Evolutionary conservation across 345 rosid species (phyloP).

Genomic region (Corchorus capsularis): DNA sequence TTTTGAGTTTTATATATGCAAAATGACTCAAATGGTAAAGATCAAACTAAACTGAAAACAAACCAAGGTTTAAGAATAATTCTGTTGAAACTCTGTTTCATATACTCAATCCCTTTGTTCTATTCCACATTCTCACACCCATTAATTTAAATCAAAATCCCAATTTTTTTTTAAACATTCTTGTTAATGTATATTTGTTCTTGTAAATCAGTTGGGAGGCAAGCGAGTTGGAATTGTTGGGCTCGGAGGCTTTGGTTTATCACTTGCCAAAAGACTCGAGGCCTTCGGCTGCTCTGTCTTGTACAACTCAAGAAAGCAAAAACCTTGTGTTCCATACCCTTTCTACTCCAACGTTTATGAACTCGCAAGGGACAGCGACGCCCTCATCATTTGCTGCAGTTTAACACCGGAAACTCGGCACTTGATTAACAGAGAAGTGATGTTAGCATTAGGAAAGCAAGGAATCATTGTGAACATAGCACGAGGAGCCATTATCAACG

Average conservation of each 20-base stretch:
- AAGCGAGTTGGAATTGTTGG: slow-evolving; percentile 11
- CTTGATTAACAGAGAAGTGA: slow-evolving; percentile 48
- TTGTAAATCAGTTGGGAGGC: neutral
- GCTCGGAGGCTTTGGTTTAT: slow-evolving; percentile 5
- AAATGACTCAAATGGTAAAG: no score
- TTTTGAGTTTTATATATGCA: neutral
- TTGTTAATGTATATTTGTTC: neutral
- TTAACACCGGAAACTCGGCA: slow-evolving; percentile 50
- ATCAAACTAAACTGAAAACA: no score
- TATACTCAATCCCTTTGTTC: no score
- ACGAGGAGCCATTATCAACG: slow-evolving; percentile 52
- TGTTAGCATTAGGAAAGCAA: slow-evolving; percentile 43
- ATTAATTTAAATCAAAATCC: no score
- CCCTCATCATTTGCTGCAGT: slow-evolving; percentile 42
- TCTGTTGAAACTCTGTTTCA: neutral
- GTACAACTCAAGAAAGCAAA: slow-evolving; percentile 47
- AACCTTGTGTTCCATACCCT: slow-evolving; percentile 30
- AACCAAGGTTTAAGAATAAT: neutral
- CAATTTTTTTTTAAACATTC: neutral
- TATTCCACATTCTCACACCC: no score
- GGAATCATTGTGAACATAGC: slow-evolving; percentile 55
- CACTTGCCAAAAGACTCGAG: slow-evolving; percentile 14
- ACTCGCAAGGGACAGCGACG: slow-evolving; percentile 42
- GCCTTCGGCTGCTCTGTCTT: slow-evolving; percentile 30
- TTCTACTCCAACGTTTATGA: slow-evolving; percentile 38